These are phyloP conservation scores for Fusarium sp. DNA, from an alignment of 2,329 filamentous ascomycete species.

Conservation along the genomic window DNA sequence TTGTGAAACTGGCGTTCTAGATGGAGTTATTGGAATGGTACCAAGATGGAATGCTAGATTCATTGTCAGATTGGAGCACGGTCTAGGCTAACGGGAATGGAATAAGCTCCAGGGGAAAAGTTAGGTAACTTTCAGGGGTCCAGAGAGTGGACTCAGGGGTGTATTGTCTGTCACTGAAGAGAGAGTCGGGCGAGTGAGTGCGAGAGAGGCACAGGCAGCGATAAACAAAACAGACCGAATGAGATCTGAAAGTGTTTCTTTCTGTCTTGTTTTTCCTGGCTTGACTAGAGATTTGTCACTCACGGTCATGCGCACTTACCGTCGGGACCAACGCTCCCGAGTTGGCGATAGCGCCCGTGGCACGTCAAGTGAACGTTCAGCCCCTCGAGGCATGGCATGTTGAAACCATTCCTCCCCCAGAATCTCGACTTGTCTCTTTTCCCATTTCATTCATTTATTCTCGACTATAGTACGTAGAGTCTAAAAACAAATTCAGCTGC, in stretches of 20 bases:
- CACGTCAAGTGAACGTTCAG: not conserved
- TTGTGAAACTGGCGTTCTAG: not conserved
- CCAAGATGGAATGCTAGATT: not conserved
- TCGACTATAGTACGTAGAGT: not conserved
- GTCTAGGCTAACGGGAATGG: slow-evolving; percentile 5
- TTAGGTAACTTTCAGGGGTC: slow-evolving; percentile 22
- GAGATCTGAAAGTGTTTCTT: not conserved
- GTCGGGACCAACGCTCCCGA: not conserved
- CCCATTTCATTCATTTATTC: not conserved
- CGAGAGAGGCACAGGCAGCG: not conserved
- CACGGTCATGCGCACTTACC: slow-evolving; percentile 2
- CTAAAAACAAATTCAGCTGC: not conserved
- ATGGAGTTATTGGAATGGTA: not conserved
- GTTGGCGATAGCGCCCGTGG: slow-evolving; percentile 5
- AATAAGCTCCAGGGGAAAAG: slow-evolving; percentile 17
- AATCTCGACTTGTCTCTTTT: not conserved
- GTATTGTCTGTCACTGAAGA: not conserved
- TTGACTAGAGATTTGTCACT: not conserved
- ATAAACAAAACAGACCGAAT: slow-evolving; percentile 1
- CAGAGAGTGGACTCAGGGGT: slow-evolving; percentile 18
- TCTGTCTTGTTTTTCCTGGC: not conserved
- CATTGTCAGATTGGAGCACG: not conserved
- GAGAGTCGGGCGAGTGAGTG: not conserved
- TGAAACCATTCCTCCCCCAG: slow-evolving; percentile 28
- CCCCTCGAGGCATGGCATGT: not conserved